Evolutionary conservation across 331 rosid species (phyloP), one percentile per base, ranked within the genome.

Genomic region (Malus hybrid): DNA sequence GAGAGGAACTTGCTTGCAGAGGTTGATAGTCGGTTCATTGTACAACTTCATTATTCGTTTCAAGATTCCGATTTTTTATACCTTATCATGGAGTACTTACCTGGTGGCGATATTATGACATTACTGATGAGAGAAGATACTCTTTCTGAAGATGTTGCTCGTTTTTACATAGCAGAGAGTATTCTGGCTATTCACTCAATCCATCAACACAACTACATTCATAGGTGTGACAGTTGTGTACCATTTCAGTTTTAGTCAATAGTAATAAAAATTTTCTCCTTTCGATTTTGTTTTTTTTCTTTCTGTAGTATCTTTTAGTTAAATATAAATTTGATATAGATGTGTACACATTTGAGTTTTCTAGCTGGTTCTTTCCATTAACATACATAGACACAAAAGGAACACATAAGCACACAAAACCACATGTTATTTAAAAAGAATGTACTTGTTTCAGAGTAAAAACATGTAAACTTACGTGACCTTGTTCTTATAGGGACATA

Each of bases 21-120:
- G 91, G 99, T 94, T 81, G 99, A 94, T 86, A 94, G 99, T 83
- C 89, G 97, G 79, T 94, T 93, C 92, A 94, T 94, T 71, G 99
- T 94, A n/a, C 81, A 92, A 78, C 97, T 94, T 56, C 87, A 84
- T 71, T 94, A 92, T 87, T 94, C 99, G 31, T 94, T 94, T 86
- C 99, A 94, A 90, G 97, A 92, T 85, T 85, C 97, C 3, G 97
- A 94, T 74, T 94, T 86, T 85, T 79, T 94, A 62, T 94, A 94
- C 86, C 99, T 94, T 74, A 94, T 94, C 82, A 92, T 94, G 99
- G 99, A 94, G 85, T 94, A 94, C 81, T 85, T 94, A 85, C 99
- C 97, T 67, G 99, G 99, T 73, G 99, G 99, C 67, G 99, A 94
- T 85, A 94, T 92, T 36, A 94, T 94, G 99, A 94, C 99, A 72